phyloP scores from a whole-genome alignment of 208 protist genomes.

The Porcisia hertigi region DNA sequence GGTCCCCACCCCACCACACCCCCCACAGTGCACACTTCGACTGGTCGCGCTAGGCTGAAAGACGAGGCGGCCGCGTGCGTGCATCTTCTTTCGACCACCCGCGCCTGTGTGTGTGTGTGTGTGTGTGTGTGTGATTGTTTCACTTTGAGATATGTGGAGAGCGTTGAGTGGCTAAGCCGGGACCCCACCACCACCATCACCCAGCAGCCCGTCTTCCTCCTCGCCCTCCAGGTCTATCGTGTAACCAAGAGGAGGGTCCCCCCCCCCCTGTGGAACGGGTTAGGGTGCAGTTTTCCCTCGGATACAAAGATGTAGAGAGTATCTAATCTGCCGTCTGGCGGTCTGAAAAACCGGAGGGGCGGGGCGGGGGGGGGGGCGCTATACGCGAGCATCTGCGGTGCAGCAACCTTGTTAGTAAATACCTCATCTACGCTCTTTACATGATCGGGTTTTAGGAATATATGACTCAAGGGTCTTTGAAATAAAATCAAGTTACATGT shows the following conservation, averaged over 20 bases:
- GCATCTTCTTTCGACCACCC: background rate
- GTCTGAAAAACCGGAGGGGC: too few species aligned
- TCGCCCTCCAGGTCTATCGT: too few species aligned
- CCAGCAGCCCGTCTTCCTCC: too few species aligned
- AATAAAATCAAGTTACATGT: background rate
- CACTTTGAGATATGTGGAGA: too few species aligned
- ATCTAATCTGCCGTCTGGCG: too few species aligned
- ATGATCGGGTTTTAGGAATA: background rate
- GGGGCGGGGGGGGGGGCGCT: background rate
- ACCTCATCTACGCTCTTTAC: background rate
- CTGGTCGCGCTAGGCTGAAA: background rate
- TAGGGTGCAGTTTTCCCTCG: too few species aligned
- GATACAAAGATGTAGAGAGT: too few species aligned
- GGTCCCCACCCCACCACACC: background rate
- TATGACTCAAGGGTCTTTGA: background rate
- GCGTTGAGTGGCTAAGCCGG: too few species aligned
- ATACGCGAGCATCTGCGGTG: background rate
- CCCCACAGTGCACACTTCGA: conserved; percentile 2
- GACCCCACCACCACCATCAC: too few species aligned
- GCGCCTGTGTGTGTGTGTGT: background rate
- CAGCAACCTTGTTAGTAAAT: background rate
- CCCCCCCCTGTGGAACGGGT: too few species aligned
- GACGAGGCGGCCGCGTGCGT: background rate
- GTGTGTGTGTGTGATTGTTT: background rate
- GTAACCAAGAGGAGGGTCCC: too few species aligned